Base-by-base conservation (phyloP, 768 basidiomycete species). In the Infundibulicybe gibba region DNA sequence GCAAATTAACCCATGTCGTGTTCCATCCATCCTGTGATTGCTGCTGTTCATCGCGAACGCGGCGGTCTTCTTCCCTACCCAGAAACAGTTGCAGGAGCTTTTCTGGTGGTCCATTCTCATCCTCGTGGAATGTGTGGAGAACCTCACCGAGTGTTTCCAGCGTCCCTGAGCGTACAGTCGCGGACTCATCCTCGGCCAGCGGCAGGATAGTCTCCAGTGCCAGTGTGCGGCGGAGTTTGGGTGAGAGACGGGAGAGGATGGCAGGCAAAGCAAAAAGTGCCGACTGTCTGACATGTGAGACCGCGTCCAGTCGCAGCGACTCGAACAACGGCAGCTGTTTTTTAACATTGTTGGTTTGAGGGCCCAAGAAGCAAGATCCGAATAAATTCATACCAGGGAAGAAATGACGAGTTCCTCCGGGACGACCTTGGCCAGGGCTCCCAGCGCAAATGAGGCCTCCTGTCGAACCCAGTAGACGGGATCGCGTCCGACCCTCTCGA, bases 61-160 rank as follows among this genome's bases (percentile, higher is more conserved):
- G 63, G 25, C 53, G 54, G 44, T 75, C 71, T 40, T 77, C 72
- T 58, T 60, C 67, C 47, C 75, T 69, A 25, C 88, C 91, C 32
- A 94, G 70, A 65, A 93, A 97, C 41, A 94, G 72, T 15, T 76
- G 70, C 6, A 97, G 57, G 2, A 97, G 75, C 58, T 89, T 80
- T 17, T 71, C 60, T 3, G 94, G 94, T 9, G 89, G 88, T 0
- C 86, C 87, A 16, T 53, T 57, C 3, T 77, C 76, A 43, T 81
- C 74, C 32, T 77, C 69, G 47, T 79, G 74, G 63, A 97, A 97
- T 11, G 89, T 81, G 61, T 88, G 81, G 47, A 97, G 76, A 32
- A 95, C 83, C 64, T 97, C 94, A 2, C 94, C 94, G 5, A 97
- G 75, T 16, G 90, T 77, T 60, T 97, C 94, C 30, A 95, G 75